Evolutionary conservation across 2,329 filamentous ascomycete species (phyloP).

Genomic region (Trichoderma koningiopsis): DNA sequence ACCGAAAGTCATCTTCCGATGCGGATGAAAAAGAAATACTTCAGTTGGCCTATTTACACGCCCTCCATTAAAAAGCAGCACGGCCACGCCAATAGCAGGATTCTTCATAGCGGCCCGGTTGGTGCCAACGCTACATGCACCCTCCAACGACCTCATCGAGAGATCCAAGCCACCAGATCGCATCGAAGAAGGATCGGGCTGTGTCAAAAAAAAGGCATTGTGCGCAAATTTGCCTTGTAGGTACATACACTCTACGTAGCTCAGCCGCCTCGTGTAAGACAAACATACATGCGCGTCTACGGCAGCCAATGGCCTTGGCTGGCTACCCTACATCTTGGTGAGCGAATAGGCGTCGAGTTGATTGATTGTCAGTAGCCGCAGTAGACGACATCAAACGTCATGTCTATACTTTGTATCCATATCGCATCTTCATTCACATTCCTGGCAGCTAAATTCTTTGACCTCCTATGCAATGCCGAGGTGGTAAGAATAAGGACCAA

Average conservation of each 20-base stretch:
- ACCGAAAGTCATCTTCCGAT: not conserved
- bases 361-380: not conserved
- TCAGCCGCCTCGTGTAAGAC: not conserved
- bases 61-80: not conserved
- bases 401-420: not conserved
- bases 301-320: not conserved
- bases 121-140: not conserved
- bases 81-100: conserved; percentile 1
- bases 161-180: not conserved
- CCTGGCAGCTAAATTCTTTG: not conserved
- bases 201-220: not conserved
- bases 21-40: not conserved
- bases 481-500: not conserved
- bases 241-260: not conserved
- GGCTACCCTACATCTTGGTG: not conserved
- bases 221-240: not conserved
- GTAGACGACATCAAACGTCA: not conserved
- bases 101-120: not conserved
- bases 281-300: not conserved
- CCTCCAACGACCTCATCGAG: not conserved
- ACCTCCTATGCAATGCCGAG: not conserved
- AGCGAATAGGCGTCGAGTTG: not conserved
- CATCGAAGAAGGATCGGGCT: not conserved
- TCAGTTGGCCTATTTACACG: not conserved
- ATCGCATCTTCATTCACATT: not conserved